Conservation (phyloP, 2,329 filamentous ascomycete genomes). For the Monilinia aucupariae region DNA sequence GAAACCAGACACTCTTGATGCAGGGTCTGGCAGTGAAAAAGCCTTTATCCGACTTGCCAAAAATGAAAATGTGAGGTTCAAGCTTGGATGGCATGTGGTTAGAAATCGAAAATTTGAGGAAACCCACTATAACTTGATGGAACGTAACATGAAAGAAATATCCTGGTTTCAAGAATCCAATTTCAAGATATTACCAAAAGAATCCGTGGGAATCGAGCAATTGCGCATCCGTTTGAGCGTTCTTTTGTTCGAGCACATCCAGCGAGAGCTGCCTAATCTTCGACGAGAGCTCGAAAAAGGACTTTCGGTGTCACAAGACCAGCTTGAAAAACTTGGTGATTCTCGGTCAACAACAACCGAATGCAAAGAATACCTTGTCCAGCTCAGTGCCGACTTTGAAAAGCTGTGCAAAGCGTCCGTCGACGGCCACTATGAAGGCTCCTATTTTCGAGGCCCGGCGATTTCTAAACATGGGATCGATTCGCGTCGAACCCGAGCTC, state of each 20-base stretch:
- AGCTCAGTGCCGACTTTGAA: slow-evolving; percentile 32
- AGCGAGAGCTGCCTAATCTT: slow-evolving; percentile 32
- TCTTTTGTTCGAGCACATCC: slow-evolving; percentile 34
- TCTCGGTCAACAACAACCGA: slow-evolving; percentile 21
- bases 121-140: slow-evolving; percentile 29
- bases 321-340: slow-evolving; percentile 20
- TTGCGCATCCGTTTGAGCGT: slow-evolving; percentile 27
- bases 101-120: slow-evolving; percentile 42
- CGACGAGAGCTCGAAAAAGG: slow-evolving; percentile 24
- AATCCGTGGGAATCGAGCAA: slow-evolving; percentile 29
- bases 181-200: slow-evolving; percentile 28
- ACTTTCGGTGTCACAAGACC: slow-evolving; percentile 6
- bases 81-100: slow-evolving; percentile 46
- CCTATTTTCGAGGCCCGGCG: slow-evolving; percentile 26
- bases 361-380: slow-evolving; percentile 28
- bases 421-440: slow-evolving; percentile 35
- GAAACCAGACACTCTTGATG: slow-evolving; percentile 40
- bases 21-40: slow-evolving; percentile 36
- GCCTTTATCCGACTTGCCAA: slow-evolving; percentile 36
- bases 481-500: neutral
- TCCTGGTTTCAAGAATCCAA: slow-evolving; percentile 29
- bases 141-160: slow-evolving; percentile 26
- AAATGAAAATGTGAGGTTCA: slow-evolving; percentile 40
- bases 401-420: slow-evolving; percentile 33
- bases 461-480: neutral